Evolutionary conservation across 2,329 filamentous ascomycete species (phyloP).

Genomic region (Trichoderma polysporum): DNA sequence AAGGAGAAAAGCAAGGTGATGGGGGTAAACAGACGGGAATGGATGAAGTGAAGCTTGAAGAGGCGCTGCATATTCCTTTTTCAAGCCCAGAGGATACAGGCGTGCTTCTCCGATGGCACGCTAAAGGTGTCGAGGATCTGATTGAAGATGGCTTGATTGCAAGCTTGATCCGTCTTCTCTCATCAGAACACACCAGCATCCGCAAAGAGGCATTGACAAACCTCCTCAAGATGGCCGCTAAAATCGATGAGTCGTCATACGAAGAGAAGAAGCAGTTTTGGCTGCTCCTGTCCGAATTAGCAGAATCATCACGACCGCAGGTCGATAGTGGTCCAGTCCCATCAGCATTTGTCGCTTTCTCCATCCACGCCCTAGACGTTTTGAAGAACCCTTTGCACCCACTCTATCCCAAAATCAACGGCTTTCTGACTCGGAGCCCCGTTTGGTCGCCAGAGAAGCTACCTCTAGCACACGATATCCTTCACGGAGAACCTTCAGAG

Average conservation of each 20-base stretch:
- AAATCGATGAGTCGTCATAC: slow-evolving; percentile 66
- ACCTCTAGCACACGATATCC: slow-evolving; percentile 64
- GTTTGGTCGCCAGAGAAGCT: slow-evolving; percentile 73
- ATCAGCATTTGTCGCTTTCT: slow-evolving; percentile 74
- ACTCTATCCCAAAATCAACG: slow-evolving; percentile 83
- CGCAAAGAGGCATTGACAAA: slow-evolving; percentile 73
- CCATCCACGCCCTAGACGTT: slow-evolving; percentile 66
- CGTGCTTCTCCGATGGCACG: slow-evolving; percentile 63
- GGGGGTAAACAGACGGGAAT: slow-evolving; percentile 26
- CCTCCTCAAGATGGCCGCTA: slow-evolving; percentile 63
- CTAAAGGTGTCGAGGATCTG: slow-evolving; percentile 75
- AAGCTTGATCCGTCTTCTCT: slow-evolving; percentile 71
- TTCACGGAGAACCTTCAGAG: slow-evolving; percentile 65
- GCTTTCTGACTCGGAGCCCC: slow-evolving; percentile 76
- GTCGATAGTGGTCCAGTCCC: slow-evolving; percentile 63
- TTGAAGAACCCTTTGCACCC: slow-evolving; percentile 75
- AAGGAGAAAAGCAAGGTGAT: neutral
- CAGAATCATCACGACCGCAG: slow-evolving; percentile 65
- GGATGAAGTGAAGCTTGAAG: slow-evolving; percentile 47
- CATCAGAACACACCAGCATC: slow-evolving; percentile 71
- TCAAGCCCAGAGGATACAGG: slow-evolving; percentile 50
- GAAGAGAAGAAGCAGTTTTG: slow-evolving; percentile 76
- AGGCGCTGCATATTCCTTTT: slow-evolving; percentile 52
- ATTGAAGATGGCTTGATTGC: slow-evolving; percentile 74
- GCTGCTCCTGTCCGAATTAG: slow-evolving; percentile 75